A percentile compares a stretch with the other conserved stretches of the same genome.
Conservation (phyloP, 331 rosid genomes). For the Dryas integrifolia region DNA sequence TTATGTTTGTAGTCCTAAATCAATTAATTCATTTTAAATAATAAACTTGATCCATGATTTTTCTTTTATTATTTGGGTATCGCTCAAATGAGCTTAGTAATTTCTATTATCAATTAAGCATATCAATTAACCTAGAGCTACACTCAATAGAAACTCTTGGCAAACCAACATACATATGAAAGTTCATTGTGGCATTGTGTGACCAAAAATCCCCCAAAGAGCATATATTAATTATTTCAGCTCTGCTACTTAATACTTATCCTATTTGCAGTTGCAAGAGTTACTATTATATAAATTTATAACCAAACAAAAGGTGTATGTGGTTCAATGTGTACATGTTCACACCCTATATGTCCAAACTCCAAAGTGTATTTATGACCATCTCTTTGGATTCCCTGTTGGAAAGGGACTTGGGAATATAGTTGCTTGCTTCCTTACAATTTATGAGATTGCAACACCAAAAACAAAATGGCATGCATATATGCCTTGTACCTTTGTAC, state of each 20-base stretch:
- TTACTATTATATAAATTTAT: neutral
- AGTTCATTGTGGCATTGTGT: neutral
- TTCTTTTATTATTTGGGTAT: neutral
- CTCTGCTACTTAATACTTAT: neutral
- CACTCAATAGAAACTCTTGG: no score
- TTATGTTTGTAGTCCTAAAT: neutral
- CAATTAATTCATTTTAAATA: neutral
- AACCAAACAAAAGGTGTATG: constrained; percentile 18
- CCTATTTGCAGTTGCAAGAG: neutral
- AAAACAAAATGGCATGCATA: no score
- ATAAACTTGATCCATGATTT: neutral
- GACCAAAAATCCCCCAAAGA: neutral
- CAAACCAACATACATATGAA: no score
- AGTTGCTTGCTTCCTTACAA: constrained; percentile 6
- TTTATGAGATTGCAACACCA: constrained; percentile 4
- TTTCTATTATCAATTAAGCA: no score
- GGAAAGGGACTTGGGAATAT: constrained; percentile 24
- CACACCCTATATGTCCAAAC: constrained; percentile 10
- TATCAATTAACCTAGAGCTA: no score
- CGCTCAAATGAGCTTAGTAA: no score
- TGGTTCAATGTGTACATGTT: constrained; percentile 10
- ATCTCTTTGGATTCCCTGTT: constrained; percentile 23
- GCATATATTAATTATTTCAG: neutral
- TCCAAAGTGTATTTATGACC: constrained; percentile 23
- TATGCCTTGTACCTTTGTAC: no score